phyloP scores from a whole-genome alignment of 306 rosid genomes.

The Astragalus membranaceus region DNA sequence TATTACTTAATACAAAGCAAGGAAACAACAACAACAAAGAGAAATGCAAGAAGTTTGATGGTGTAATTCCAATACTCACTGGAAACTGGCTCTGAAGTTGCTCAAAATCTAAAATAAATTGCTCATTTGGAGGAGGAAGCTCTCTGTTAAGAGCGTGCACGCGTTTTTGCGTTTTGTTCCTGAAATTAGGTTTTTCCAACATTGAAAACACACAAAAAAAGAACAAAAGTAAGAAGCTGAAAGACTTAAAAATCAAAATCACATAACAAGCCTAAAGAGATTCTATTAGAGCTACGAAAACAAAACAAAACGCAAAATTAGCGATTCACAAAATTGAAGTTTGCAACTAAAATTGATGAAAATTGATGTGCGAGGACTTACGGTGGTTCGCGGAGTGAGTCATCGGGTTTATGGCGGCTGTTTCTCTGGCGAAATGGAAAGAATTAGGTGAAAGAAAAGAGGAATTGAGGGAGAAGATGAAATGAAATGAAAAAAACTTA shows the following conservation, averaged over 20 bases:
- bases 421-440: slow-evolving; percentile 40
- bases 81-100: slow-evolving; percentile 84
- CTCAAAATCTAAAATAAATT: slow-evolving; percentile 85
- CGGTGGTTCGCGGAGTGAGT: slow-evolving; percentile 58
- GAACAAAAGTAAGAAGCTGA: slow-evolving; percentile 12
- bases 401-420: slow-evolving; percentile 57
- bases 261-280: not conserved
- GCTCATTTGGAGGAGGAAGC: slow-evolving; percentile 92
- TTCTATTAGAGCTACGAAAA: no score
- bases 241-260: not conserved
- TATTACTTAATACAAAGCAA: not conserved
- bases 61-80: slow-evolving; percentile 42
- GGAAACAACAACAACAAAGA: not conserved
- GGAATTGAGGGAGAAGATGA: not conserved
- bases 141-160: slow-evolving; percentile 79
- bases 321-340: not conserved
- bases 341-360: not conserved
- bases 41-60: not conserved
- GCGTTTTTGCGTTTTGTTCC: slow-evolving; percentile 94
- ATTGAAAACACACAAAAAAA: not conserved
- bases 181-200: slow-evolving; percentile 30
- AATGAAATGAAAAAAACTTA: not conserved
- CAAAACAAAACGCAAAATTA: no score
- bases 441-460: not conserved
- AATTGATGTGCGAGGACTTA: slow-evolving; percentile 5